Evolutionary conservation across 495 filamentous ascomycete genomes (phyloP), one percentile per base, ranked within the genome.

Genomic region (Entonaema liquescens): DNA sequence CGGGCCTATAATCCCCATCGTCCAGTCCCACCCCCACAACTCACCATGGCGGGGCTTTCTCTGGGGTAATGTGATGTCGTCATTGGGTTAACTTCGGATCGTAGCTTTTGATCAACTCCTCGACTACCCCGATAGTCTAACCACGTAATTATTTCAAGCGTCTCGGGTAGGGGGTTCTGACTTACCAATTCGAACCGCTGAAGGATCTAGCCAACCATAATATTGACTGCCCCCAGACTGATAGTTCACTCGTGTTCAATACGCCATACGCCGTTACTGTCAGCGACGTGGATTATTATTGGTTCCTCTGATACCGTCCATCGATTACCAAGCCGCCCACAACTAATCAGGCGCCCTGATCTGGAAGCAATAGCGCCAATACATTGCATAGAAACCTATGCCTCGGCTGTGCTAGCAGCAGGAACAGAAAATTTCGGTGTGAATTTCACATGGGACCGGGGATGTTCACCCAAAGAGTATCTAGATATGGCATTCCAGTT

Each of bases 1-100:
- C 42, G 56, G 62, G 44, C 57, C 35, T 55, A 55, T 33, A 19
- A 55, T 35, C 17, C 53, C n/a, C 31, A 61, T 61, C 36, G 19
- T 38, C 15, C 11, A 53, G 12, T 58, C 33, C 68, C 68, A 71
- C 68, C 69, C 63, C 69, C 69, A 67, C 59, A 71, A 59, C 44
- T 55, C 26, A 26, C 53, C 52, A 40, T 23, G 21, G 47, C 25
- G 69, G 59, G 44, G 53, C 31, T 54, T 59, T 31, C 47, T 42
- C 52, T 64, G 53, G 59, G 63, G 64, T 67, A 64, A 50, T 63
- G 19, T 35, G 59, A 55, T 50, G 49, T 23, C 54, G 42, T 56
- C 31, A 67, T 72, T 64, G 65, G 69, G 7, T 38, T 9, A 65
- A 1, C 59, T 47, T 21, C 7, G 15, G 2, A 47, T 64, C 8